Percentiles rank a stretch among this genome's conserved stretches.
These are phyloP conservation scores for Heracleum sosnowskyi DNA, from an alignment of 129 eudicot species.

Conservation along the genomic window DNA sequence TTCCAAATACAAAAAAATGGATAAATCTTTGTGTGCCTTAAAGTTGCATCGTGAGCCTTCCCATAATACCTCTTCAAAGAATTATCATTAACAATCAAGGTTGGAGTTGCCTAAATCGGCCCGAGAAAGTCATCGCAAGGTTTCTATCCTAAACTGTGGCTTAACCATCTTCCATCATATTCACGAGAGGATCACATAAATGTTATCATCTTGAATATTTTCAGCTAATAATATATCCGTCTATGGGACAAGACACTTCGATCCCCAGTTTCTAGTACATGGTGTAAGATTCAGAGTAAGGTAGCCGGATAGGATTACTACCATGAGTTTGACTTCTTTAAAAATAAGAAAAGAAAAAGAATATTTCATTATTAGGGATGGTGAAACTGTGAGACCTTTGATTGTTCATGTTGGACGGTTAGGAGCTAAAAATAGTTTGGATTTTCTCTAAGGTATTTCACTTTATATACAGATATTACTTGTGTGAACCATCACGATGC, in stretches of 20 bases:
- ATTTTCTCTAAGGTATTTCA: conserved; percentile 55
- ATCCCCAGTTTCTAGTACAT: conserved; percentile 58
- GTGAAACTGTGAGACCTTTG: conserved; percentile 78
- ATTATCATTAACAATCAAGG: too few relatives aligned
- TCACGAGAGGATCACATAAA: too few relatives aligned
- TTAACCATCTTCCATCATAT: too few relatives aligned
- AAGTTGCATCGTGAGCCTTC: too few relatives aligned
- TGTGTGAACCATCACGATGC: neutral
- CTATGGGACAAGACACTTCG: conserved; percentile 90
- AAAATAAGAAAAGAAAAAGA: neutral
- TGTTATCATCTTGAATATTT: conserved; percentile 8
- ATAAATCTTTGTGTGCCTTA: too few relatives aligned
- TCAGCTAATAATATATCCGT: conserved; percentile 71
- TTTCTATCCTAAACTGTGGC: too few relatives aligned
- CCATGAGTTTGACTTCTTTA: neutral
- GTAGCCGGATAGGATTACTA: conserved; percentile 13
- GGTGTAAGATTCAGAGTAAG: conserved; percentile 79
- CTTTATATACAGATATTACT: neutral
- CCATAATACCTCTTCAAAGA: too few relatives aligned
- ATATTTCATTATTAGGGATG: conserved; percentile 43
- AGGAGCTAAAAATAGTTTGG: conserved; percentile 83
- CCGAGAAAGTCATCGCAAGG: too few relatives aligned
- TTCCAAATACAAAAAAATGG: too few relatives aligned
- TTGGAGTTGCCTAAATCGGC: too few relatives aligned
- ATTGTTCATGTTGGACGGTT: conserved; percentile 81